These are phyloP conservation scores for Leishmania arabica DNA, from an alignment of 208 protist species.

Conservation along the genomic window DNA sequence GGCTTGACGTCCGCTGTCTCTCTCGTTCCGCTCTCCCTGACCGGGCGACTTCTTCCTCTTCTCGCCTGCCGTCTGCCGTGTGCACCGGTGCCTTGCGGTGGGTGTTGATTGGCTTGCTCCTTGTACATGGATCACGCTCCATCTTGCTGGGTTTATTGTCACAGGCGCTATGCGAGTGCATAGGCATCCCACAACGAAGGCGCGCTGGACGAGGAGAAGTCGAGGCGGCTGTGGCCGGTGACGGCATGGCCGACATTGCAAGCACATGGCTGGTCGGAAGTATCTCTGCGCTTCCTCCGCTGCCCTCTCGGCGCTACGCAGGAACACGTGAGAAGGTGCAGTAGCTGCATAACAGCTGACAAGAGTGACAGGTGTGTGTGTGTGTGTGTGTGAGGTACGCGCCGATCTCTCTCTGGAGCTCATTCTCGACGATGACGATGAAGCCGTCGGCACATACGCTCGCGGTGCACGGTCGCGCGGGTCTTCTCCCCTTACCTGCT, in stretches of 20 bases:
- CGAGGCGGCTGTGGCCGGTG: not conserved
- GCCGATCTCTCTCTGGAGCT: not conserved
- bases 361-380: not conserved
- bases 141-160: not conserved
- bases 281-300: not conserved
- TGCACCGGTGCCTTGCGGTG: not conserved
- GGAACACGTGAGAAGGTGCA: not conserved
- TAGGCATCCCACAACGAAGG: not conserved
- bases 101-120: not conserved
- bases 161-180: not conserved
- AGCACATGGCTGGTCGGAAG: not conserved
- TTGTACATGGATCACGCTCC: not conserved
- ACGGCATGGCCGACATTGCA: not conserved
- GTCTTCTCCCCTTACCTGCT: not conserved
- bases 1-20: not conserved
- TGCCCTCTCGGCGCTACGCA: not conserved
- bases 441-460: not conserved
- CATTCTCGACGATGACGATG: not conserved
- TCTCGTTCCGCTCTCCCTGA: not conserved
- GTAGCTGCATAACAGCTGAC: not conserved
- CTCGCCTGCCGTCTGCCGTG: not conserved
- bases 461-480: not conserved
- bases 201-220: not conserved
- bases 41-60: not conserved
- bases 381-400: not conserved